Evolutionary conservation across 306 rosid species (phyloP).

Genomic region (Calophaca sinica): DNA sequence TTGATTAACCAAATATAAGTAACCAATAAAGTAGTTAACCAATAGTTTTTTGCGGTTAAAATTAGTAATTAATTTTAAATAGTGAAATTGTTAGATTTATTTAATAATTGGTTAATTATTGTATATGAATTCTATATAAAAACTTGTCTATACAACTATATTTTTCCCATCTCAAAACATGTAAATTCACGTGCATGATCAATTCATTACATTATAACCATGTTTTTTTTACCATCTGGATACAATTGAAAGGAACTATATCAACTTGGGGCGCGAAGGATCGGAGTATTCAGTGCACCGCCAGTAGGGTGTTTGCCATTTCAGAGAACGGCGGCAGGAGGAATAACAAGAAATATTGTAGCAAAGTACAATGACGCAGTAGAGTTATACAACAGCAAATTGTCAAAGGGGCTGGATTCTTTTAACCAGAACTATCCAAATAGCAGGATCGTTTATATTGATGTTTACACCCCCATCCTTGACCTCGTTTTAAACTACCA

Average conservation of each 20-base stretch:
- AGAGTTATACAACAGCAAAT: conserved; percentile 56
- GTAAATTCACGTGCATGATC: background rate
- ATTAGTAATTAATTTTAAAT: no score
- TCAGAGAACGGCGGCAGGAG: conserved; percentile 73
- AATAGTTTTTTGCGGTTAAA: no score
- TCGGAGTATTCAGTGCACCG: conserved; percentile 65
- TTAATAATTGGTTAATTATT: no score
- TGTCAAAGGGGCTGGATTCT: conserved; percentile 35
- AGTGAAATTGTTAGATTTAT: no score
- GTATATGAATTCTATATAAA: no score
- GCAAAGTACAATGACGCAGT: conserved; percentile 58
- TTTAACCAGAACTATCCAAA: conserved; percentile 38
- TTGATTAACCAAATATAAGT: no score
- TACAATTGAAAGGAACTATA: conserved; percentile 51
- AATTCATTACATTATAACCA: background rate
- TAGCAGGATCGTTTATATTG: conserved; percentile 56
- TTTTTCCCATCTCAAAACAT: no score
- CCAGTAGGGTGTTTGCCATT: conserved; percentile 78
- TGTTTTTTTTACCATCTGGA: background rate
- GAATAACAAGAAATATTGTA: conserved; percentile 53
- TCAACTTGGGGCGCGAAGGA: conserved; percentile 63
- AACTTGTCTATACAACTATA: no score
- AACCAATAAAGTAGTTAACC: no score
- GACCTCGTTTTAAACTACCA: conserved; percentile 56
- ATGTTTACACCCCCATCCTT: conserved; percentile 60